Base-by-base conservation (phyloP, 805 yeast species). In the Brettanomyces bruxellensis region DNA sequence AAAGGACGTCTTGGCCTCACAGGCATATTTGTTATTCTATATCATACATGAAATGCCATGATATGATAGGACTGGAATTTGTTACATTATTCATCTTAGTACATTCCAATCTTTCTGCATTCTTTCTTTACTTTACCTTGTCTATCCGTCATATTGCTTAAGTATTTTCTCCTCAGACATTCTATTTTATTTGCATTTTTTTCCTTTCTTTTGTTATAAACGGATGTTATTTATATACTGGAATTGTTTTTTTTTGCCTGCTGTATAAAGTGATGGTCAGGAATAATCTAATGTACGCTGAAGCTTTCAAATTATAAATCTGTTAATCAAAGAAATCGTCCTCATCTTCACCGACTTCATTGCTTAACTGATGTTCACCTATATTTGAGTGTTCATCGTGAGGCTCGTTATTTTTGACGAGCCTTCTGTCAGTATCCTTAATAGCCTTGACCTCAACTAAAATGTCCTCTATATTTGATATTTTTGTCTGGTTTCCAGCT, bases 21-120 rank as follows among this genome's bases (percentile, higher is more conserved):
- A 78, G 51, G 97, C 97, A 40, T 93, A 93, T 61, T 68, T 91
- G 52, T 65, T 90, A 51, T 87, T 79, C 53, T 86, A 83, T 66
- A 73, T 83, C 44, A 72, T 73, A 9, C 79, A 74, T 56, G 69
- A 66, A 42, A 46, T 58, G 45, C 54, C 56, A 14, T 61, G 43
- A 46, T 9, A n/a, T 6, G 38, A 14, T 35, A 8, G 23, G 14
- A n/a, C 13, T 11, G 11, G 13, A 11, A 32, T 32, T 11, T 32
- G n/a, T 11, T 32, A 32, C 35, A 32, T 18, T 18, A 18, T 18
- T 18, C 18, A 18, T 18, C 2, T 18, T 18, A 18, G 18, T 18
- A 18, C 18, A 18, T 18, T 18, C 18, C 18, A 18, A 18, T 18
- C 18, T 18, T 18, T 18, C 18, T 18, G 18, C 18, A 18, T 18